A percentile compares a stretch with the other conserved stretches of the same genome.
phyloP scores from a whole-genome alignment of 148 eudicot genomes.

The Spergularia bocconei region DNA sequence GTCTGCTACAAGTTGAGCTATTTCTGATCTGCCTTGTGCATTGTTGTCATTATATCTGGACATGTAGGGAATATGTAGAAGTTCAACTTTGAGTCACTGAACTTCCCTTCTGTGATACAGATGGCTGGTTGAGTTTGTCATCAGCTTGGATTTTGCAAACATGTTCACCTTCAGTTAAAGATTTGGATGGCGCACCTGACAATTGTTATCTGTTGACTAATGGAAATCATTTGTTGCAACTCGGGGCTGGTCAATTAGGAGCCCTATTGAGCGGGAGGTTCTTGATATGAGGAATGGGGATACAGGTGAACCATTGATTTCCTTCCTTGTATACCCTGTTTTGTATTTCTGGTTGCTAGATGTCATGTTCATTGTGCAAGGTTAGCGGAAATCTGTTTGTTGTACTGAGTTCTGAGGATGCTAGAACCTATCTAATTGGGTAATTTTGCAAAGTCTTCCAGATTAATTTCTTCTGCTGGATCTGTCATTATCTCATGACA shows the following conservation, averaged over 20 bases:
- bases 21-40: background rate
- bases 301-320: conserved; percentile 19
- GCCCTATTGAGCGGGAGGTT: conserved; percentile 3
- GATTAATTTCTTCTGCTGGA: background rate
- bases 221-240: background rate
- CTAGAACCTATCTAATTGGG: background rate
- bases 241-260: background rate
- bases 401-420: conserved; percentile 1
- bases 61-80: background rate
- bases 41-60: background rate
- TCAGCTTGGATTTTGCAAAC: background rate
- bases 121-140: conserved; percentile 3
- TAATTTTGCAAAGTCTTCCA: background rate
- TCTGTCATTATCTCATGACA: background rate
- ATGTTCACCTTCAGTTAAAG: conserved; percentile 13
- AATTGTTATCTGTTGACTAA: background rate
- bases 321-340: background rate
- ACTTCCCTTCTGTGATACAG: background rate
- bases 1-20: background rate
- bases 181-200: background rate
- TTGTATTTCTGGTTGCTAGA: background rate
- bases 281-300: conserved; percentile 4
- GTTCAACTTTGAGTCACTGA: background rate
- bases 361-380: background rate
- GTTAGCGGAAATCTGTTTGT: background rate